Evolutionary conservation across 345 rosid species (phyloP).

Genomic region (Hibiscus trionum): DNA sequence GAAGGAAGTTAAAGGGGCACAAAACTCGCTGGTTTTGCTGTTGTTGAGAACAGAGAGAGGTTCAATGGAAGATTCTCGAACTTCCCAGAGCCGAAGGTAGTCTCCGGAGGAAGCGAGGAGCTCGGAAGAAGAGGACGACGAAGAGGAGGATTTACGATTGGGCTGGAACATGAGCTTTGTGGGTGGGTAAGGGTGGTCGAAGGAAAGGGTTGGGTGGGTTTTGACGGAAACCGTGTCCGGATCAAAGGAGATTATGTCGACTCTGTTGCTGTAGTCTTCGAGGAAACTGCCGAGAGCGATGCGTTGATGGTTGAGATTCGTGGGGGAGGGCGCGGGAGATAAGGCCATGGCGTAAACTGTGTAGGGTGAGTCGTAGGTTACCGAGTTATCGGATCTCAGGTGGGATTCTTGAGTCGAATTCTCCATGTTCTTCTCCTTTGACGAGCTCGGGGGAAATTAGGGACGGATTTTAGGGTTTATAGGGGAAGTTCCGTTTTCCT

Average conservation of each 20-base stretch:
- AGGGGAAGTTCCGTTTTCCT: too few species aligned
- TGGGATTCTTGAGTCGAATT: constrained; percentile 73
- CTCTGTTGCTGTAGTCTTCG: constrained; percentile 74
- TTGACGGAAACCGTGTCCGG: constrained; percentile 57
- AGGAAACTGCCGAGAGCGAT: constrained; percentile 89
- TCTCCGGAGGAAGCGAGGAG: constrained; percentile 80
- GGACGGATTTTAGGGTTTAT: not conserved
- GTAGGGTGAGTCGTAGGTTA: constrained; percentile 76
- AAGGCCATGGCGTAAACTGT: constrained; percentile 84
- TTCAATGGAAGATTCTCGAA: constrained; percentile 36
- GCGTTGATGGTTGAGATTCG: constrained; percentile 33
- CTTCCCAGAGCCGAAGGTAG: constrained; percentile 70
- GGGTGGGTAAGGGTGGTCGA: constrained; percentile 76
- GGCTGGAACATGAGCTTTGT: constrained; percentile 79
- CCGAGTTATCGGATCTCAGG: constrained; percentile 63
- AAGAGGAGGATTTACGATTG: constrained; percentile 7
- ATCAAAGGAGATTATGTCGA: constrained; percentile 76
- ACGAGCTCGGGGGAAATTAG: too few species aligned
- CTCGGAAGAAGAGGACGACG: constrained; percentile 19
- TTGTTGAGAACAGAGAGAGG: constrained; percentile 60
- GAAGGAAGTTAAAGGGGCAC: constrained; percentile 83
- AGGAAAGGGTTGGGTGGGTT: constrained; percentile 44
- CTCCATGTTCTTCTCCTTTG: constrained; percentile 34
- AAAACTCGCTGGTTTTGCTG: constrained; percentile 62
- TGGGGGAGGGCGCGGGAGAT: constrained; percentile 32